Conservation (phyloP, 2,329 filamentous ascomycete genomes). For the Erysiphe pulchra region DNA sequence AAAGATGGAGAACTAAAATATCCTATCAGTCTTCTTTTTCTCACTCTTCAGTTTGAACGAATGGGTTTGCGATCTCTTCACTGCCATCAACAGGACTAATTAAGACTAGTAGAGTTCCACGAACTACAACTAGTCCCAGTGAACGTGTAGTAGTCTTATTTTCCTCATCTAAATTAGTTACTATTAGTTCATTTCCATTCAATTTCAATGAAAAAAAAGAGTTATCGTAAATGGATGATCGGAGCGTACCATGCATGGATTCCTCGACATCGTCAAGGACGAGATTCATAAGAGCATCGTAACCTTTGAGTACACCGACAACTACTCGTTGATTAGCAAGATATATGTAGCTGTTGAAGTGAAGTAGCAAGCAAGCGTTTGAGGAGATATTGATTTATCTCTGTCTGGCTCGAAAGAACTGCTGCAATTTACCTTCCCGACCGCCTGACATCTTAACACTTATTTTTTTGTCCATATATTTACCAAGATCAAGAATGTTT, state of each 20-base stretch:
- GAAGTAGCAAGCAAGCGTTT: too few species aligned
- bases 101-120: conserved; percentile 76
- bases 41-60: too few species aligned
- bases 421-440: conserved; percentile 53
- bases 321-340: too few species aligned
- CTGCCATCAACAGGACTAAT: conserved; percentile 86
- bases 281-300: conserved; percentile 93
- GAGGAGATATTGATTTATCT: too few species aligned
- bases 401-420: too few species aligned
- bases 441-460: conserved; percentile 93
- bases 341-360: too few species aligned
- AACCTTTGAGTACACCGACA: conserved; percentile 73
- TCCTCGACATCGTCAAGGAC: conserved; percentile 90
- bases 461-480: conserved; percentile 94
- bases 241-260: conserved; percentile 47
- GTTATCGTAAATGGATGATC: background rate
- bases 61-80: conserved; percentile 89
- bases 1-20: too few species aligned
- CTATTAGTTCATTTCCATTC: background rate
- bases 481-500: conserved; percentile 82
- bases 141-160: conserved; percentile 53
- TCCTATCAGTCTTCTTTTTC: too few species aligned
- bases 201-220: too few species aligned
- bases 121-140: conserved; percentile 55
- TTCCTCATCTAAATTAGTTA: conserved; percentile 47